Conservation (phyloP, 1,284 basidiomycete species). For the Sporisorium graminicola region DNA sequence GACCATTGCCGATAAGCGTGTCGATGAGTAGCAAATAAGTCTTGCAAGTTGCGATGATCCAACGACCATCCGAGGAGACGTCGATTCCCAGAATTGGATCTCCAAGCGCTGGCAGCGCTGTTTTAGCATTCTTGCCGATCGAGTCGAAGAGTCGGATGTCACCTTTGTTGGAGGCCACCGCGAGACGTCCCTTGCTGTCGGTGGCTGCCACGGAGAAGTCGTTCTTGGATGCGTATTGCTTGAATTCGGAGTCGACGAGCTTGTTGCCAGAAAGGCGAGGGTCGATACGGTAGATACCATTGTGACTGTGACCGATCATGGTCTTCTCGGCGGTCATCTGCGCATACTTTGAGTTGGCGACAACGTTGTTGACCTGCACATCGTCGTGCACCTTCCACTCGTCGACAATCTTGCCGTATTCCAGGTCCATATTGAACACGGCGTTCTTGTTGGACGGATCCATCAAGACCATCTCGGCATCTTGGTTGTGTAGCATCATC, state of each 20-base stretch:
- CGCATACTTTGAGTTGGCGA: conserved; percentile 93
- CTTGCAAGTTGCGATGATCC: conserved; percentile 95
- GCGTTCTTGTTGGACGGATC: conserved; percentile 86
- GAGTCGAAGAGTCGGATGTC: conserved; percentile 95
- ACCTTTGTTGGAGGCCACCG: conserved; percentile 94
- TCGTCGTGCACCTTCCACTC: conserved; percentile 97
- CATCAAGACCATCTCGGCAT: conserved; percentile 93
- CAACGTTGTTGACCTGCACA: conserved; percentile 86
- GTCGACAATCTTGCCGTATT: conserved; percentile 95
- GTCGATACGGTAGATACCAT: conserved; percentile 96
- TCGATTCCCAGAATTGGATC: conserved; percentile 96
- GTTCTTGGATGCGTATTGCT: conserved; percentile 95
- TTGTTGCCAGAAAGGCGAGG: conserved; percentile 90
- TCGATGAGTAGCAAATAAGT: conserved; percentile 95
- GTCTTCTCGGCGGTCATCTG: conserved; percentile 94
- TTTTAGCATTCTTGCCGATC: conserved; percentile 99
- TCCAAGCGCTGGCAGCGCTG: conserved; percentile 92
- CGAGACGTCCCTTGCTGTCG: conserved; percentile 86
- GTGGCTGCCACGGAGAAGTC: conserved; percentile 94
- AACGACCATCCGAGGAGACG: conserved; percentile 92
- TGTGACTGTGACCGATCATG: conserved; percentile 90
- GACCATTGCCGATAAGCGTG: conserved; percentile 91
- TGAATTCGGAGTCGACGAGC: conserved; percentile 93
- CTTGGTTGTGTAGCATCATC: conserved; percentile 97
- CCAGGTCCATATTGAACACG: conserved; percentile 91